Evolutionary conservation across 2,329 filamentous ascomycete species (phyloP), one percentile per base, ranked within the genome.

Genomic region (Ilyonectria sp.): DNA sequence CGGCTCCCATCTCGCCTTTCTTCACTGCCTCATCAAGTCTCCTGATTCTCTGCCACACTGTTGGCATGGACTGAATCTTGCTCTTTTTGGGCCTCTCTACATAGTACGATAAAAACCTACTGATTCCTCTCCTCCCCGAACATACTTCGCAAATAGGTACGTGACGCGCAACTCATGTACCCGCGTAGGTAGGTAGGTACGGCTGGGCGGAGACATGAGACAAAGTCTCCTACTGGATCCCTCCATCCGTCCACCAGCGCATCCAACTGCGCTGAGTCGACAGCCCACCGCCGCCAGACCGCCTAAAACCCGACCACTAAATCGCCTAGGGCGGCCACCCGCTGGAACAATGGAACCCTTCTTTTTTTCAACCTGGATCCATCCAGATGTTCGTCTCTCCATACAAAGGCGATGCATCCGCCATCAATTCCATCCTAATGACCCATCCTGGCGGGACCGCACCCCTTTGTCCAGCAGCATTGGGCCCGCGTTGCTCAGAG

Each of bases 321-420:
- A 53, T 63, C 49, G 58, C 55, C 60, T 60, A 60, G 15, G 40
- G 40, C 40, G 37, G 17, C 64, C 65, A 26, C 33, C 19, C 50
- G 60, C 69, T 73, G 40, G 49, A 67, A 65, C 63, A 68, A 71
- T 68, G 53, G 60, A 65, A 49, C 65, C 37, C 61, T 60, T 50
- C 33, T 47, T 46, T 64, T 23, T 33, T 47, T 43, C 43, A 49
- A 31, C 29, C 40, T 52, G 21, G 33, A 23, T 40, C 21, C 37
- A 26, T 21, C 26, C n/a, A 15, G 31, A 33, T 33, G 31, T 11
- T 11, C 9, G 4, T 33, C 31, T 9, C 33, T 40, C 31, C 31
- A 53, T 40, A 55, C 40, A 43, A 43, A 40, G 31, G 21, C 17
- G 21, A 47, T 15, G 7, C 19, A 23, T 46, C 19, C n/a, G 15